Base-by-base conservation (phyloP, 306 rosid species). In the Prinsepia uniflora region DNA sequence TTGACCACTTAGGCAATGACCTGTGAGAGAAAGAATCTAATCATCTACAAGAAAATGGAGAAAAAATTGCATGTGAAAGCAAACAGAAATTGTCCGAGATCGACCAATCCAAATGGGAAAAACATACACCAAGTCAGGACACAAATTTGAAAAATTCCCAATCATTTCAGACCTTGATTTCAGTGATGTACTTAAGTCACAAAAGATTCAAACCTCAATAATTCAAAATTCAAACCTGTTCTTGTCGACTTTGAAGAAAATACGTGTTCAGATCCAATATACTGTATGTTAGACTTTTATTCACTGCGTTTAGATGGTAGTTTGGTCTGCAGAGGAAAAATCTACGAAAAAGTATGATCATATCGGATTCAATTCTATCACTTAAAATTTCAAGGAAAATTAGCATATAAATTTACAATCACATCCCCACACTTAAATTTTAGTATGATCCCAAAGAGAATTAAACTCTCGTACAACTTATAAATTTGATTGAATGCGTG, bases 41-140 rank as follows among this genome's bases (percentile, higher is more conserved):
- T 52, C 54, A n/a, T 52, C 70, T 14, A 52, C 54, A 19, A 52
- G 14, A 64, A 52, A 22, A 10, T 36, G 4, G 36, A 3, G 6
- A 15, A 67, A 67, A 30, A 61, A 61, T 3, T 61, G 24, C 66
- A 50, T 34, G 30, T n/a, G 61, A 68, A 52, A 49, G 49, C 62
- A 52, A 52, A 6, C 18, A 42, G 20, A 62, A 48, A 7, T 10
- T 8, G 49, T 24, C 39, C 5, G 19, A 74, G 24, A n/a, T n/a
- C n/a, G n/a, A 7, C 3, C 49, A 41, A 39, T 36, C 66, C 46
- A 61, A 61, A 61, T 61, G 22, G 46, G 5, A 30, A 59, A 59
- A 59, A 30, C 44, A 42, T 36, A 14, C 64, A 34, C 14, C 11
- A 36, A 34, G 40, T 2, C 42, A 30, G 19, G 19, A 58, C 18